These are phyloP conservation scores for Diaporthe ilicicola DNA, from an alignment of 2,329 filamentous ascomycete species.

Conservation along the genomic window DNA sequence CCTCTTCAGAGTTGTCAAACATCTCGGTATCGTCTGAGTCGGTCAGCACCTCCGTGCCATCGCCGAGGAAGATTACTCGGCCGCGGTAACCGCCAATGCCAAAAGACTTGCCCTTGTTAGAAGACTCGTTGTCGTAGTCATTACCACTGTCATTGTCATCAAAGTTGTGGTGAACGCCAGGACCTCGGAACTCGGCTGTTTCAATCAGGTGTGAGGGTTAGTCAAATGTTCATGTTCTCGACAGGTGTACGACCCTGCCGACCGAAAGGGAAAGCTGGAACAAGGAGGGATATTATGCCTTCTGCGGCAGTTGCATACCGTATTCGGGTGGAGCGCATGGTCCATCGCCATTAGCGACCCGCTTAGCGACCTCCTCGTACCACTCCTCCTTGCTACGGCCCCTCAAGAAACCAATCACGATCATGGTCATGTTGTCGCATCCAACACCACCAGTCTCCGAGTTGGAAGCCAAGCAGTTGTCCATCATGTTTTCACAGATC, in stretches of 20 bases:
- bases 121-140: constrained; percentile 73
- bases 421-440: constrained; percentile 99
- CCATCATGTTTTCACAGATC: constrained; percentile 99
- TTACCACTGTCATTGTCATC: constrained; percentile 82
- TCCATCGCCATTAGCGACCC: constrained; percentile 95
- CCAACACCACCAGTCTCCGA: constrained; percentile 97
- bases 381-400: constrained; percentile 96
- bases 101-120: constrained; percentile 66
- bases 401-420: constrained; percentile 85
- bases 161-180: constrained; percentile 82
- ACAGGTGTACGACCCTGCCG: neutral
- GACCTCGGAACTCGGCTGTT: constrained; percentile 84
- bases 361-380: constrained; percentile 94
- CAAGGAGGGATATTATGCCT: neutral
- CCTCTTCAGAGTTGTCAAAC: constrained; percentile 87
- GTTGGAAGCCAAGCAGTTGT: constrained; percentile 97
- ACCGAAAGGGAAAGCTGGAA: neutral
- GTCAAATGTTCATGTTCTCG: constrained; percentile 1
- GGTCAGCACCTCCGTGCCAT: constrained; percentile 91
- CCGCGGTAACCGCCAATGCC: constrained; percentile 77
- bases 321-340: constrained; percentile 99
- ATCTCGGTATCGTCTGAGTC: constrained; percentile 91
- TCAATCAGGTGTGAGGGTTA: constrained; percentile 38
- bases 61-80: constrained; percentile 92
- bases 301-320: constrained; percentile 73